Percentiles rank a stretch among this genome's conserved stretches.
phyloP scores from a whole-genome alignment of 129 eudicot genomes.

The Kitagawia praeruptora region DNA sequence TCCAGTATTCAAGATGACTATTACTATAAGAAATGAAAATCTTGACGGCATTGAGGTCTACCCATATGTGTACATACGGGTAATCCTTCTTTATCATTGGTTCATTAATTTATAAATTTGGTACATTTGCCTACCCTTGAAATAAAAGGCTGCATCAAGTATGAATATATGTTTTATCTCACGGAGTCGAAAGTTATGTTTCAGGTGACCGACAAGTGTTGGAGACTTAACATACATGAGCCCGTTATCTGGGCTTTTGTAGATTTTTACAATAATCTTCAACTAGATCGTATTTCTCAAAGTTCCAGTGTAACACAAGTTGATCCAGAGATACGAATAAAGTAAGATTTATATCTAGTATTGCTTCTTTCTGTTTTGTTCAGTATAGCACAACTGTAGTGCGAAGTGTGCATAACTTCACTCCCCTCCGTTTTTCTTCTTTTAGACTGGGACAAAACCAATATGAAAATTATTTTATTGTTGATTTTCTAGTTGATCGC shows the following conservation, averaged over 20 bases:
- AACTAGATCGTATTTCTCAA: slow-evolving; percentile 68
- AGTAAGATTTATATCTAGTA: slow-evolving; percentile 42
- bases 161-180: background rate
- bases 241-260: slow-evolving; percentile 92
- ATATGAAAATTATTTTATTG: background rate
- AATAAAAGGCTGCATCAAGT: background rate
- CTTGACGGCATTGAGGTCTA: slow-evolving; percentile 78
- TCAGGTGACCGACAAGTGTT: slow-evolving; percentile 76
- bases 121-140: background rate
- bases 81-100: slow-evolving; percentile 16
- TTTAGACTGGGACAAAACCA: background rate
- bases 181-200: slow-evolving; percentile 13
- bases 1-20: slow-evolving; percentile 89
- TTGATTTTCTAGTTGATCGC: background rate
- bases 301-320: slow-evolving; percentile 67
- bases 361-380: background rate
- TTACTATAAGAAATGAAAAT: slow-evolving; percentile 69
- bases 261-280: slow-evolving; percentile 70
- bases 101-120: background rate
- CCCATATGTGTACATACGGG: slow-evolving; percentile 86
- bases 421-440: background rate
- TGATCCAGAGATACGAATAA: slow-evolving; percentile 92
- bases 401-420: background rate
- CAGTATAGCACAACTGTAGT: background rate
- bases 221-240: slow-evolving; percentile 92